A percentile compares a stretch with the other conserved stretches of the same genome.
phyloP scores from a whole-genome alignment of 768 basidiomycete genomes.

The Polyporus arcularius region DNA sequence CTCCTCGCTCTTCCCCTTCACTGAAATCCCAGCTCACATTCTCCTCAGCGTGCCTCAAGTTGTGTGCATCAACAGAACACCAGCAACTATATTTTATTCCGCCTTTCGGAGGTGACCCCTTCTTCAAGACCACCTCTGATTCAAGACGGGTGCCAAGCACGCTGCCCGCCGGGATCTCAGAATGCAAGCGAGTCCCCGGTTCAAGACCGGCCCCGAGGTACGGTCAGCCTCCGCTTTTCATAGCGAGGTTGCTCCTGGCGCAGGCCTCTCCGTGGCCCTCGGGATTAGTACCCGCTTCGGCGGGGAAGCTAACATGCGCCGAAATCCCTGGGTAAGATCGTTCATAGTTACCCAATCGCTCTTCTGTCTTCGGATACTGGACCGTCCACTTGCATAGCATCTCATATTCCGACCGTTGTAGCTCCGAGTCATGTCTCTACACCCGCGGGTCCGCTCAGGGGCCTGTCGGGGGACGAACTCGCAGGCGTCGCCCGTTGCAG shows the following conservation, averaged over 20 bases:
- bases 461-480: no score
- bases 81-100: neutral
- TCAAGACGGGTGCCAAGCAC: neutral
- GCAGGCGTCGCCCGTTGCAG: no score
- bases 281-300: neutral
- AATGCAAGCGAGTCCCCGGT: neutral
- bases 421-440: no score
- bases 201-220: constrained; percentile 1
- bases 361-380: no score
- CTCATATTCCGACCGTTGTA: no score
- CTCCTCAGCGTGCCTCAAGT: neutral
- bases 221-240: neutral
- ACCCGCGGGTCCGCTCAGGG: no score
- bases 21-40: neutral
- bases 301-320: neutral
- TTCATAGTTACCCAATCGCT: no score
- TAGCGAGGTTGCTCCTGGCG: neutral
- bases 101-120: neutral
- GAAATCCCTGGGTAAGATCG: neutral
- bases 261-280: constrained; percentile 2
- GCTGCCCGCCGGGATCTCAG: neutral
- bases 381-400: no score
- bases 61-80: neutral
- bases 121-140: neutral
- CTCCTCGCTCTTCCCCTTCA: neutral